A percentile compares a stretch with the other conserved stretches of the same genome.
phyloP scores from a whole-genome alignment of 371 early-diverging fungal species.

The Entomophthora muscae region DNA sequence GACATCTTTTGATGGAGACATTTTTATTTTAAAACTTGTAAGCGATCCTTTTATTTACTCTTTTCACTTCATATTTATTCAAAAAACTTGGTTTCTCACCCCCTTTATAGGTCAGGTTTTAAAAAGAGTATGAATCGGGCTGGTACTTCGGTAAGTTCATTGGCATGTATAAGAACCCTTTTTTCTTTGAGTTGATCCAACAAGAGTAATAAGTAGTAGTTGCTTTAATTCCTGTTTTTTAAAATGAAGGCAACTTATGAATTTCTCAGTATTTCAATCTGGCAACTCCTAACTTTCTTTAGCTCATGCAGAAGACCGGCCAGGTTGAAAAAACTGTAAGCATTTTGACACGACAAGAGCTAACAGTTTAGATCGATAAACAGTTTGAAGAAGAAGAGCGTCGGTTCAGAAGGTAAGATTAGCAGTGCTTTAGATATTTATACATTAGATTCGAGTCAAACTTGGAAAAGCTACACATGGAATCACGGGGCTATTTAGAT shows the following conservation, averaged over 20 bases:
- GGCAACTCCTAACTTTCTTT: slow-evolving; percentile 5
- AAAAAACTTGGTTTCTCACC: no score
- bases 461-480: slow-evolving; percentile 66
- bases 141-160: slow-evolving; percentile 39
- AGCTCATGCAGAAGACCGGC: slow-evolving; percentile 55
- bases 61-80: background rate
- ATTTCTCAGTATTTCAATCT: background rate
- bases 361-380: slow-evolving; percentile 49
- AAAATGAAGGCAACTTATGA: background rate
- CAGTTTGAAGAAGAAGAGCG: slow-evolving; percentile 76
- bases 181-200: no score
- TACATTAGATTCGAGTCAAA: slow-evolving; percentile 63
- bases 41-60: background rate
- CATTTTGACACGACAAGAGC: no score
- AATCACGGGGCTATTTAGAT: slow-evolving; percentile 85
- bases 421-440: background rate
- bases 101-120: slow-evolving; percentile 68
- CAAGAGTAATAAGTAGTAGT: slow-evolving; percentile 4
- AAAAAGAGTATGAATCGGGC: slow-evolving; percentile 72
- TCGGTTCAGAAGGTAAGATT: slow-evolving; percentile 46
- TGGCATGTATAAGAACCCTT: slow-evolving; percentile 3
- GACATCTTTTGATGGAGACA: background rate
- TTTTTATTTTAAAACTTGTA: background rate
- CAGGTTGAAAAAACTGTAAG: slow-evolving; percentile 45
- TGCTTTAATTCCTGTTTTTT: background rate